phyloP scores from a whole-genome alignment of 306 rosid species.

The Gleditsia sinensis region DNA sequence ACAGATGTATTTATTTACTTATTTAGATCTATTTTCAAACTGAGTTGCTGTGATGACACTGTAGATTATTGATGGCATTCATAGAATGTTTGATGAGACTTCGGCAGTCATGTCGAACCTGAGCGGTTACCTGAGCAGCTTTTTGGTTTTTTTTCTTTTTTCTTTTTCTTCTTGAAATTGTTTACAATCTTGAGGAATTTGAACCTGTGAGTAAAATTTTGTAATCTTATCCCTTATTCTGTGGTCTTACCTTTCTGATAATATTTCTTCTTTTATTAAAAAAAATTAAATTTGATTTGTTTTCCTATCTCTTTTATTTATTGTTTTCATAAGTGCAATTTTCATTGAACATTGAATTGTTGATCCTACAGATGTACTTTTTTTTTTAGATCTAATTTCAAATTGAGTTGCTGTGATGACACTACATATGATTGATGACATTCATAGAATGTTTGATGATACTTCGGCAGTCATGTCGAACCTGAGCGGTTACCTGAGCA shows the following conservation, averaged over 20 bases:
- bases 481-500: slow-evolving; percentile 61
- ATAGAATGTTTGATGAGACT: slow-evolving; percentile 36
- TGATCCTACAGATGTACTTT: not conserved
- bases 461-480: slow-evolving; percentile 45
- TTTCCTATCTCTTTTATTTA: not conserved
- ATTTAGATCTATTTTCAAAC: not conserved
- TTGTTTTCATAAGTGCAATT: not conserved
- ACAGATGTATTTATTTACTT: not conserved
- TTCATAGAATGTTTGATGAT: slow-evolving; percentile 38
- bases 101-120: slow-evolving; percentile 43
- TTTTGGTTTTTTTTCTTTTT: not conserved
- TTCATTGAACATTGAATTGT: not conserved
- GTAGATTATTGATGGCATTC: slow-evolving; percentile 36
- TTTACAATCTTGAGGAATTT: not conserved
- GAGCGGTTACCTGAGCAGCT: slow-evolving; percentile 55
- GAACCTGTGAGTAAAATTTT: not conserved
- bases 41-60: slow-evolving; percentile 40
- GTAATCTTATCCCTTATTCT: not conserved
- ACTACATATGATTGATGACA: slow-evolving; percentile 28
- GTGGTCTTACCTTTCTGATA: not conserved
- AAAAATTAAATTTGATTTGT: not conserved
- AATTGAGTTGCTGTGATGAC: slow-evolving; percentile 41
- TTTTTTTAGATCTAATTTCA: not conserved
- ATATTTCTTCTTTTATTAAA: not conserved
- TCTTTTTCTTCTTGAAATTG: not conserved